phyloP scores from a whole-genome alignment of 352 stramenopile species.

The Elongisporangium prolatum region DNA sequence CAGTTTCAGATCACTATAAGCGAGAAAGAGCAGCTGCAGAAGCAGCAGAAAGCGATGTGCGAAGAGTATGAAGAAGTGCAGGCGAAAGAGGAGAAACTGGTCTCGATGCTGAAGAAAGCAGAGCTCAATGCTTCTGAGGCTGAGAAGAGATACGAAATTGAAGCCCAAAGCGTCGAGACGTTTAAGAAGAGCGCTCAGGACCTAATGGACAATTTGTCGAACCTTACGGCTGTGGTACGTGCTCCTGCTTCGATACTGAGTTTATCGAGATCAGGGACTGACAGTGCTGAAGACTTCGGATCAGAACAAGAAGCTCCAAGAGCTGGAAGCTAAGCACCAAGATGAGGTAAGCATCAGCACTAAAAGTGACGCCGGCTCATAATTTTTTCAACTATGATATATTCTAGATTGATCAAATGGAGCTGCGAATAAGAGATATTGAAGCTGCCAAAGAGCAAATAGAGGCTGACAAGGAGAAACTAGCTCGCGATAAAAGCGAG shows the following conservation, averaged over 20 bases:
- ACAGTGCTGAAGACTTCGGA: conserved; percentile 34
- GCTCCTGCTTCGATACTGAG: neutral
- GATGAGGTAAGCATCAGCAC: conserved; percentile 40
- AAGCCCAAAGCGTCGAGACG: conserved; percentile 25
- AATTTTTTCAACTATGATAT: too few relatives aligned
- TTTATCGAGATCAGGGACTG: neutral
- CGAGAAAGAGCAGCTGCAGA: conserved; percentile 29
- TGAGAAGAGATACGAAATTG: conserved; percentile 13
- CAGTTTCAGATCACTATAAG: conserved; percentile 31
- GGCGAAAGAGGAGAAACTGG: conserved; percentile 14
- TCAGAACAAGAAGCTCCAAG: conserved; percentile 62
- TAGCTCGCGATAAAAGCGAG: conserved; percentile 35
- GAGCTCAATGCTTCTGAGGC: conserved; percentile 4
- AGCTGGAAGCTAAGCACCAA: conserved; percentile 34
- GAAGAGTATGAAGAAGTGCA: conserved; percentile 18
- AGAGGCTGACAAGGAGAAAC: conserved; percentile 29
- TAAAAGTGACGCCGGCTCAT: too few relatives aligned
- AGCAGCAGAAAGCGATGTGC: conserved; percentile 23
- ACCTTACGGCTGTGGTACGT: conserved; percentile 50
- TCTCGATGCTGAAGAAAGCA: conserved; percentile 17
- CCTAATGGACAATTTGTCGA: conserved; percentile 62
- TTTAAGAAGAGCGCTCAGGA: conserved; percentile 63
- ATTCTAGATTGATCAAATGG: neutral
- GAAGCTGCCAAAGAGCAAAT: conserved; percentile 24
- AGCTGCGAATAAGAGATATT: neutral